Conservation (phyloP, 2,329 filamentous ascomycete species). For the Xylaria sp. region DNA sequence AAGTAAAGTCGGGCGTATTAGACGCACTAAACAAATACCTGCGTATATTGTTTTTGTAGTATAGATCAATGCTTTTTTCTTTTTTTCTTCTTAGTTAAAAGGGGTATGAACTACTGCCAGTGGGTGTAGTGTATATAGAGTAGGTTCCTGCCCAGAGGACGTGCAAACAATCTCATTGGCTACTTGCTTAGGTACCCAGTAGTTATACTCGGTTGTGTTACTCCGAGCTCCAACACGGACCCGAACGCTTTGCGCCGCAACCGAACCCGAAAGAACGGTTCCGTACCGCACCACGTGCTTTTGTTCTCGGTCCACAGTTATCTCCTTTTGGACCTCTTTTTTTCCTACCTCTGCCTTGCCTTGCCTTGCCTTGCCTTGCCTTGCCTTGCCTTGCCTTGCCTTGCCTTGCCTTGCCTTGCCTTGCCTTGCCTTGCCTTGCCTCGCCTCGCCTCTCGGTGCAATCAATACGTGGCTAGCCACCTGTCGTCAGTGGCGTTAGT, state of each 20-base stretch:
- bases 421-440: neutral
- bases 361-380: too few relatives aligned
- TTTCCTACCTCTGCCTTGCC: neutral
- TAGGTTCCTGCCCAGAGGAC: too few relatives aligned
- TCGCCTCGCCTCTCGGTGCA: neutral
- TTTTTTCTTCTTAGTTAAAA: too few relatives aligned
- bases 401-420: neutral
- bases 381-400: neutral
- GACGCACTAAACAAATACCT: too few relatives aligned
- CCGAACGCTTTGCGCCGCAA: constrained; percentile 10
- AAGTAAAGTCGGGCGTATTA: too few relatives aligned
- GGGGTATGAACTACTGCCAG: too few relatives aligned
- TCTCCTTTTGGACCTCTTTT: neutral
- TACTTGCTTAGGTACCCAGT: neutral
- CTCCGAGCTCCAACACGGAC: neutral
- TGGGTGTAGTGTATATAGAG: too few relatives aligned
- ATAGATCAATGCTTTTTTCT: too few relatives aligned
- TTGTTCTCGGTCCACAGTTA: neutral
- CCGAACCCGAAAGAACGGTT: constrained; percentile 14
- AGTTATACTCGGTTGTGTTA: neutral
- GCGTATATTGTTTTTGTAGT: too few relatives aligned
- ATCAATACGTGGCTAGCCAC: neutral
- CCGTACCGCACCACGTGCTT: constrained; percentile 8
- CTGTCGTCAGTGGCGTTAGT: neutral
- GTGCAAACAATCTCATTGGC: neutral